Percentiles rank a stretch among this genome's conserved stretches.
Conservation (phyloP, 2,329 filamentous ascomycete species). For the Xylariaceae sp. region DNA sequence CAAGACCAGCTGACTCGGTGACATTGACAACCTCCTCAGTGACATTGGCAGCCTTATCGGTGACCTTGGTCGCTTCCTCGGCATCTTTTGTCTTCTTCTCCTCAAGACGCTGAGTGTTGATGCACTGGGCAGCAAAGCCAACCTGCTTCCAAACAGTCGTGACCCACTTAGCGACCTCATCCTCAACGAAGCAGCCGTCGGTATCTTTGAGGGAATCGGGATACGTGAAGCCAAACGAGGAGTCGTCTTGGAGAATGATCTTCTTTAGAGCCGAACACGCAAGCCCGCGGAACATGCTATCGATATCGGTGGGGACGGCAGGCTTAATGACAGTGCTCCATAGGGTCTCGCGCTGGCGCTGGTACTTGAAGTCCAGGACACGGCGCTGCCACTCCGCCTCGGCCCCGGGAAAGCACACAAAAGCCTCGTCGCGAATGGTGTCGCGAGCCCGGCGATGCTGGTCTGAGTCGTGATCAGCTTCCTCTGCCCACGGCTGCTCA, state of each 20-base stretch:
- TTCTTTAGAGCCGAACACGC: conserved; percentile 41
- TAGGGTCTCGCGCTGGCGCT: conserved; percentile 38
- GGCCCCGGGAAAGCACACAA: conserved; percentile 44
- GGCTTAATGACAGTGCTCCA: conserved; percentile 42
- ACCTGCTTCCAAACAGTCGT: conserved; percentile 23
- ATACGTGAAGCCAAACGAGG: conserved; percentile 30
- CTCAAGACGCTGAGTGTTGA: not conserved
- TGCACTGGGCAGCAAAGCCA: not conserved
- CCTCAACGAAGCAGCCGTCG: conserved; percentile 40
- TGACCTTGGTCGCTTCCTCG: too few species aligned
- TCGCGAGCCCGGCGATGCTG: conserved; percentile 35
- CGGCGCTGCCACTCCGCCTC: conserved; percentile 39
- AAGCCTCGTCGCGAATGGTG: conserved; percentile 51
- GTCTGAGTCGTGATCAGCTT: conserved; percentile 30
- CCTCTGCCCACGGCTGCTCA: conserved; percentile 45
- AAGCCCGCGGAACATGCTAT: conserved; percentile 26
- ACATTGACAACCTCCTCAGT: too few species aligned
- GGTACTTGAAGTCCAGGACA: conserved; percentile 36
- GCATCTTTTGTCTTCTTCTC: too few species aligned
- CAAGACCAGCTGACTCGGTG: too few species aligned
- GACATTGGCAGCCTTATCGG: too few species aligned
- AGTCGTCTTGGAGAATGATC: conserved; percentile 44
- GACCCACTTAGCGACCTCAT: conserved; percentile 39
- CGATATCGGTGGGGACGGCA: conserved; percentile 24
- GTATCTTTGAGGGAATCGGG: conserved; percentile 25